phyloP scores from a whole-genome alignment of 2,329 filamentous ascomycete genomes.

The Onygenales sp. region DNA sequence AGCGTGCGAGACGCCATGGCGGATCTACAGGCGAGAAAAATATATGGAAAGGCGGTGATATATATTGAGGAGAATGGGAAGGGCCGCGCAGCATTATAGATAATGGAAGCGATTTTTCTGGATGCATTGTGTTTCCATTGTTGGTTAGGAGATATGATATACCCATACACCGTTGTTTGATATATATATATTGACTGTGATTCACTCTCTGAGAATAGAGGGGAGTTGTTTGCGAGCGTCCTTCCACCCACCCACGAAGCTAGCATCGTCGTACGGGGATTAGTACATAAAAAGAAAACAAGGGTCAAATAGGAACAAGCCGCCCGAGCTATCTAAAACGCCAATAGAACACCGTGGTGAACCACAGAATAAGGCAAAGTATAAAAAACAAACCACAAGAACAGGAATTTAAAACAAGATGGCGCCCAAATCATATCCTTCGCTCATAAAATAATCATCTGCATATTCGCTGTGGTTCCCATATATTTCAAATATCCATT shows the following conservation, averaged over 20 bases:
- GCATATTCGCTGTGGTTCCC: no score
- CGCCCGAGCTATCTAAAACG: not conserved
- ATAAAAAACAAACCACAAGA: no score
- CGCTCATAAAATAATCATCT: no score
- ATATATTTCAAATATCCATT: not conserved
- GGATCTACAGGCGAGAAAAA: constrained; percentile 41
- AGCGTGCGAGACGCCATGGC: constrained; percentile 42
- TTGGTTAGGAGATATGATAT: not conserved
- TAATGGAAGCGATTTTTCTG: not conserved
- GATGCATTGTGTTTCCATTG: not conserved
- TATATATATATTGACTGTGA: no score
- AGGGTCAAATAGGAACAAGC: not conserved
- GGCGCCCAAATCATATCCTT: no score
- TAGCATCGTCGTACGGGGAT: no score
- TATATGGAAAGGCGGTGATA: constrained; percentile 51
- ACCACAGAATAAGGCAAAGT: not conserved
- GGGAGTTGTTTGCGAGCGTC: not conserved
- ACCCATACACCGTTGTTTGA: no score
- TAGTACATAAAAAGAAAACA: not conserved
- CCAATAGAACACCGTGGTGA: not conserved
- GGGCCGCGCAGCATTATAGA: not conserved
- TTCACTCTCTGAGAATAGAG: not conserved
- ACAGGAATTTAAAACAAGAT: not conserved
- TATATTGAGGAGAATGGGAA: constrained; percentile 22
- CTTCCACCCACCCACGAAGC: not conserved